Base-by-base conservation (phyloP, 169 alveolate genomes). In the Eimeria sp. region DNA sequence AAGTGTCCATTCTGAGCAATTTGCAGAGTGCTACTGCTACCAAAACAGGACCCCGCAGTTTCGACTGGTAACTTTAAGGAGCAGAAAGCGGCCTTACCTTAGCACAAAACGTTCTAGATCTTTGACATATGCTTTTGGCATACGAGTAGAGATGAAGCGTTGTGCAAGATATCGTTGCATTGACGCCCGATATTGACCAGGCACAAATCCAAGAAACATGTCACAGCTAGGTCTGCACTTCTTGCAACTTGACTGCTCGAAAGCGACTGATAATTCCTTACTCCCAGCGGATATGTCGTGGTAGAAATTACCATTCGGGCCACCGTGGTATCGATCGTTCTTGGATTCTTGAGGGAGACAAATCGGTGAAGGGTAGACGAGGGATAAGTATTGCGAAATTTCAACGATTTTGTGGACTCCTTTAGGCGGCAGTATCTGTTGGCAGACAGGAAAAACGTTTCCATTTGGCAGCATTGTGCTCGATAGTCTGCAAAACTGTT, bases 391-490 rank as follows among this genome's bases (percentile, higher is more conserved):
- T 5, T 86, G 92, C 47, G 63, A 54, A 5, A 86, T 61, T 57
- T 86, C 92, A 34, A 61, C 70, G 51, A 3, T 3, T 72, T 61
- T 86, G 58, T 18, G 78, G 22, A 86, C 75, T 9, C 75, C 90
- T 57, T 13, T 51, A 30, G 87, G 87, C n/a, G 90, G 90, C 30
- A 82, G 90, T 49, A 82, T 54, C 90, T 82, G 90, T 5, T 82
- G 54, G 54, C 40, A 49, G 27, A 82, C 57, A 30, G 25, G 27
- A 57, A 1, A 80, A 4, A 75, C 34, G 47, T 27, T 14, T 11
- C 13, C 80, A 70, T 70, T 13, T 22, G 6, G n/a, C n/a, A 70
- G 6, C 51, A 30, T 30, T 61, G 47, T n/a, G 47, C 47, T 14
- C 11, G 54, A 73, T 0, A 7, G 1, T 0, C 47, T 10, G 49